Evolutionary conservation across 2,329 filamentous ascomycete genomes (phyloP), one percentile per base, ranked within the genome.

Genomic region (Fusarium pseudonygamai): DNA sequence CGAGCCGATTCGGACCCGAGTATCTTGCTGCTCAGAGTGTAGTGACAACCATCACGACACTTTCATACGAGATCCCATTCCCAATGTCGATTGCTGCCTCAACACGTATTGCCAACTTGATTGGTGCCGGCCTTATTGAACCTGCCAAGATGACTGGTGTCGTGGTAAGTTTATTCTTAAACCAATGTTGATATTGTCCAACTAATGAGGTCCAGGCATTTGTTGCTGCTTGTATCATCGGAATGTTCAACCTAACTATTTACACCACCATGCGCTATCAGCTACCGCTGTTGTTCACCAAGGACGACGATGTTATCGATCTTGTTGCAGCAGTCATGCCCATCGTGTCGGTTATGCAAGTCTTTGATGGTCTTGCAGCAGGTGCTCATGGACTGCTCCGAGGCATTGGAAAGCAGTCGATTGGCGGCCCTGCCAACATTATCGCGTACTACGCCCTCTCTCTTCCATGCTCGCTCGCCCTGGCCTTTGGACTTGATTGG

Each of bases 41-140:
- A 20, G 85, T 98, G 6, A 89, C 92, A 28, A 96, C 93, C 0
- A 86, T 97, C 50, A 91, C 92, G 0, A 90, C 91, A 15, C 90
- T 97, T 30, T 94, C 93, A 0, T 98, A 95, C 84, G 94, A 97
- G 81, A 91, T 98, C 55, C 95, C 96, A 0, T 98, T 98, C 84
- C 93, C 96, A 0, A 89, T 98, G 68, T 93, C 92, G 37, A 96
- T 98, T 65, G 95, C 96, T 6, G 91, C 93, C 1, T 96, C 93
- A 18, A 98, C 96, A 0, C 91, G 96, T 2, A 90, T 98, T 20
- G 96, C 95, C 24, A 98, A 98, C 77, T 85, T 98, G 39, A 97
- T 98, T 70, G 96, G 96, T 14, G 95, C 96, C 1, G 92, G 92
- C 2, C 87, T 98, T 16, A 91, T 93, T 6, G 91, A 92, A 50